A percentile compares a stretch with the other conserved stretches of the same genome.
phyloP scores from a whole-genome alignment of 352 stramenopile species.

The Pythium biforme region DNA sequence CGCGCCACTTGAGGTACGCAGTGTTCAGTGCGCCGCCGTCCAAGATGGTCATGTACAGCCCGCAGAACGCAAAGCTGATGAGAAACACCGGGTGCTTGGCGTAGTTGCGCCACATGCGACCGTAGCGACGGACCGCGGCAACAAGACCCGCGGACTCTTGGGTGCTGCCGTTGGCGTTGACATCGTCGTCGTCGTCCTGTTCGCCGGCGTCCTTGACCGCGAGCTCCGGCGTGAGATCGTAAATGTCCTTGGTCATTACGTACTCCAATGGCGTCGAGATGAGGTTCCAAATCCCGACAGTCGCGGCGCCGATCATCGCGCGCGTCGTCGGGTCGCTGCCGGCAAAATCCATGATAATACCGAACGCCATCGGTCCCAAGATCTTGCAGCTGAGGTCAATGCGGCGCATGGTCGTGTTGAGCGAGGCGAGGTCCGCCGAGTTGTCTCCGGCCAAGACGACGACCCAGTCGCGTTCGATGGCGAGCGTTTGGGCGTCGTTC shows the following conservation, averaged over 20 bases:
- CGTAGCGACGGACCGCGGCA: constrained; percentile 9
- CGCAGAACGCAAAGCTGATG: constrained; percentile 27
- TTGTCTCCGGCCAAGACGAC: constrained; percentile 65
- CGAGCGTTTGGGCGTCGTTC: constrained; percentile 73
- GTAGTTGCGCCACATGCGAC: constrained; percentile 25
- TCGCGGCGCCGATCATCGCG: constrained; percentile 58
- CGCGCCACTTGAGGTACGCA: constrained; percentile 29
- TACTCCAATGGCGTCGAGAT: constrained; percentile 80
- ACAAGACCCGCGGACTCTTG: background rate
- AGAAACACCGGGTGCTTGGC: constrained; percentile 23
- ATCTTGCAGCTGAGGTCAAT: constrained; percentile 85
- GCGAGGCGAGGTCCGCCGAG: constrained; percentile 40
- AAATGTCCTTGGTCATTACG: constrained; percentile 68
- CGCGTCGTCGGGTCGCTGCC: constrained; percentile 55
- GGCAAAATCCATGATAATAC: constrained; percentile 80
- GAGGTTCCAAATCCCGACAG: constrained; percentile 77
- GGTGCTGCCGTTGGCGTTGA: background rate
- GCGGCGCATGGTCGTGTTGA: constrained; percentile 79
- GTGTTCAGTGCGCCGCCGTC: constrained; percentile 26
- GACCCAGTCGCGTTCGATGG: constrained; percentile 87
- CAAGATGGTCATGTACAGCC: constrained; percentile 29
- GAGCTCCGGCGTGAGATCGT: constrained; percentile 48
- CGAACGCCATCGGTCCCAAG: constrained; percentile 66
- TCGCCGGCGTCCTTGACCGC: constrained; percentile 29
- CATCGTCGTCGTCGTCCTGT: constrained; percentile 23